These are phyloP conservation scores for Delphinella strobiligena DNA, from an alignment of 2,329 filamentous ascomycete genomes.

Conservation along the genomic window DNA sequence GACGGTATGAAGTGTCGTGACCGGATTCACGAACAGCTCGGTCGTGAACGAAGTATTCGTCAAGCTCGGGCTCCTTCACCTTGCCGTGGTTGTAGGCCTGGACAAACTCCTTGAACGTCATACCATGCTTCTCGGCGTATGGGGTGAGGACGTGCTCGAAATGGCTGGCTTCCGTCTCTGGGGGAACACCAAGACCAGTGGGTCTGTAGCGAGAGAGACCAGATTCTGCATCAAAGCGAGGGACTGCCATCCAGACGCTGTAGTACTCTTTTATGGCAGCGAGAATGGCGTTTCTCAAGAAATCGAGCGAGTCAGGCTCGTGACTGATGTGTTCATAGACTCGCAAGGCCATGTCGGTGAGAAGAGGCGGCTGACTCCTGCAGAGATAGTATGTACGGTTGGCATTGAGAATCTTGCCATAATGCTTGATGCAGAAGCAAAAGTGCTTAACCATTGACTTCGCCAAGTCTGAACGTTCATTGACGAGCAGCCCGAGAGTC, in stretches of 20 bases:
- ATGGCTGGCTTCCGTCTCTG: slow-evolving; percentile 79
- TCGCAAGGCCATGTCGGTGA: slow-evolving; percentile 92
- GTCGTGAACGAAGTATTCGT: slow-evolving; percentile 93
- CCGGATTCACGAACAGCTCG: slow-evolving; percentile 91
- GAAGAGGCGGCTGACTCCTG: slow-evolving; percentile 88
- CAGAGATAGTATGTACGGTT: slow-evolving; percentile 92
- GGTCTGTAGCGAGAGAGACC: slow-evolving; percentile 78
- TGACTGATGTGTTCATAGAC: slow-evolving; percentile 91
- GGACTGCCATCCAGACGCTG: slow-evolving; percentile 64
- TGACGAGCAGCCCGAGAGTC: slow-evolving; percentile 75
- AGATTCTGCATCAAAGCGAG: slow-evolving; percentile 63
- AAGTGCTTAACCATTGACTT: slow-evolving; percentile 95
- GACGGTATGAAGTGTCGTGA: slow-evolving; percentile 88
- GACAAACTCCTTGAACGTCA: slow-evolving; percentile 77
- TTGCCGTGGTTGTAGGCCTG: slow-evolving; percentile 70
- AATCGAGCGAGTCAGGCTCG: slow-evolving; percentile 67
- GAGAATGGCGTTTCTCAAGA: slow-evolving; percentile 65
- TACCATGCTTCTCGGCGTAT: slow-evolving; percentile 70
- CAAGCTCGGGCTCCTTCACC: slow-evolving; percentile 74
- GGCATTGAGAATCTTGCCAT: slow-evolving; percentile 95
- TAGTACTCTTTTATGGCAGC: slow-evolving; percentile 97
- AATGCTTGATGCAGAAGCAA: slow-evolving; percentile 96
- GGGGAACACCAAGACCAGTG: slow-evolving; percentile 72
- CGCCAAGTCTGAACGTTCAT: slow-evolving; percentile 73
- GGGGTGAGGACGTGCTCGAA: slow-evolving; percentile 74